phyloP scores from a whole-genome alignment of 345 rosid species.

The Bretschneidera sinensis region DNA sequence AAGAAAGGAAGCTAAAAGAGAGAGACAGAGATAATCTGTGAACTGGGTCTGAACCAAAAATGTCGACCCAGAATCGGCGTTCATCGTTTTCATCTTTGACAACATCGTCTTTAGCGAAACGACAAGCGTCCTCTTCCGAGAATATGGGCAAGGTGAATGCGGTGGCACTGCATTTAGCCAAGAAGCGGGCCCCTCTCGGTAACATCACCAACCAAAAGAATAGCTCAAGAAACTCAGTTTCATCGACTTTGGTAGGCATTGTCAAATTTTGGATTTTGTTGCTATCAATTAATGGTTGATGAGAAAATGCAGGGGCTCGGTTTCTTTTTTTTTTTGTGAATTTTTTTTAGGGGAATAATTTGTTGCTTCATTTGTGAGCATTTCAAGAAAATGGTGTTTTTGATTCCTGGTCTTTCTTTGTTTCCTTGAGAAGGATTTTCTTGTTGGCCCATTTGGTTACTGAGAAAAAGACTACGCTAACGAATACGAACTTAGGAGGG shows the following conservation, averaged over 20 bases:
- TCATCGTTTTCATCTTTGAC: constrained; percentile 42
- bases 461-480: background rate
- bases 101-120: constrained; percentile 47
- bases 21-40: constrained; percentile 12
- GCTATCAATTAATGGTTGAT: background rate
- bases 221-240: constrained; percentile 31
- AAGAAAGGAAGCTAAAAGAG: constrained; percentile 7
- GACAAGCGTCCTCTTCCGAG: constrained; percentile 45
- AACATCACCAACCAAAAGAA: constrained; percentile 66
- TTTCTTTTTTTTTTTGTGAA: constrained; percentile 4
- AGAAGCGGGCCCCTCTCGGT: constrained; percentile 74
- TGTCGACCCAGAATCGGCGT: constrained; percentile 28
- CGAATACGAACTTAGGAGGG: too few relatives aligned
- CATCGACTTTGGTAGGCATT: constrained; percentile 44
- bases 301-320: constrained; percentile 14
- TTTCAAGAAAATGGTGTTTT: background rate
- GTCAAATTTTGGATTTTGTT: background rate
- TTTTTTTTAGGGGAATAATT: too few relatives aligned
- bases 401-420: too few relatives aligned
- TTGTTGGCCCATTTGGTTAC: constrained; percentile 1
- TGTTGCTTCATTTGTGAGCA: too few relatives aligned
- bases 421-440: background rate
- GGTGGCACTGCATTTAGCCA: constrained; percentile 36
- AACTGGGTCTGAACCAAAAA: constrained; percentile 4
- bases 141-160: constrained; percentile 32